Evolutionary conservation across 2,329 filamentous ascomycete genomes (phyloP), one percentile per base, ranked within the genome.

Genomic region (Epicoccum nigrum): DNA sequence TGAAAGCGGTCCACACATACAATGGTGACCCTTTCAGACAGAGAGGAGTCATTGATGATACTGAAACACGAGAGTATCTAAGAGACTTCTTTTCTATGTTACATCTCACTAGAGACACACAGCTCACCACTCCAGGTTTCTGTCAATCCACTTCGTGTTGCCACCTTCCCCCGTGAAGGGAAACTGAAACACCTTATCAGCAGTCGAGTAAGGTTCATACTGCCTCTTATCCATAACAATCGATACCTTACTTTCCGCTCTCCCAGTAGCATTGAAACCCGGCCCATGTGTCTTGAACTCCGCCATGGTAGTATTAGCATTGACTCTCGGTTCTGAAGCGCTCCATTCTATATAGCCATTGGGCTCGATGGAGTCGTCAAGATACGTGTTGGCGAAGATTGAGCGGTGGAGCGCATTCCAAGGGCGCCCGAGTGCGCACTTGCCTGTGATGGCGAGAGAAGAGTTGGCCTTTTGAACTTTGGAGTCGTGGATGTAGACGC

Each of bases 401-500:
- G 80, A 82, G 16, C 81, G 77, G 55, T 86, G 83, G 35, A 75
- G 70, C 0, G 78, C 74, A 60, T 87, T 87, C 76, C 85, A 87
- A 0, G 84, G 84, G n/a, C 85, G 71, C 1, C 85, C 85, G 0
- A 87, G 76, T 0, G 83, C 74, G 62, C 84, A 87, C 56, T 76
- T 71, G 0, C 78, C 79, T 0, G 48, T 48, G 1, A 60, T 32
- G 0, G 64, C 58, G 1, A 78, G 62, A 9, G 75, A 76, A 2
- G 63, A 31, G 62, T 88, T 88, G 19, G 82, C 81, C 2, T 83
- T 82, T 0, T 76, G 68, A 4, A 86, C 76, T 2, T 72, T 71
- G 0, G 81, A 83, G 21, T 81, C 75, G 39, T 83, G 77, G 51
- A 89, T 80, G 67, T 88, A 88, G 1, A 84, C 81, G 7, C 86